Evolutionary conservation across 495 filamentous ascomycete species (phyloP).

Genomic region (Podospora didyma): DNA sequence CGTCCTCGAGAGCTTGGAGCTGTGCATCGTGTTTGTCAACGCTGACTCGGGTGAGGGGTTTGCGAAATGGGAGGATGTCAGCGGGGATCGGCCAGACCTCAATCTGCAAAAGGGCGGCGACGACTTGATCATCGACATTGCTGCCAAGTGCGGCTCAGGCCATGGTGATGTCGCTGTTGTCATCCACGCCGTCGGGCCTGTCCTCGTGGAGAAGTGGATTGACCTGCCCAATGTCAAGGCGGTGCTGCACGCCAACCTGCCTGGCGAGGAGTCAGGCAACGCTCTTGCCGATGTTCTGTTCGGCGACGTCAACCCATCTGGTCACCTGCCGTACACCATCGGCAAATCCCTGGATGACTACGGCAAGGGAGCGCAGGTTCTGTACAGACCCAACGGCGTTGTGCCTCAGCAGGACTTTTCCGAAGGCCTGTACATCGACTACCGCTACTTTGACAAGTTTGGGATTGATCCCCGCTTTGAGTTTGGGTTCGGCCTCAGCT

Average conservation of each 20-base stretch:
- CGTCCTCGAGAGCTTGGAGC: constrained; percentile 50
- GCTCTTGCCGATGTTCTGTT: constrained; percentile 81
- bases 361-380: constrained; percentile 69
- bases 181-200: constrained; percentile 87
- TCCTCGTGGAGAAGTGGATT: constrained; percentile 80
- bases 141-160: constrained; percentile 60
- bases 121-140: constrained; percentile 65
- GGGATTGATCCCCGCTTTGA: constrained; percentile 64
- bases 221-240: constrained; percentile 75
- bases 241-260: constrained; percentile 81
- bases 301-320: constrained; percentile 79
- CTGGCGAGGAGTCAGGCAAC: constrained; percentile 86
- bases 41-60: constrained; percentile 64
- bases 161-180: constrained; percentile 73
- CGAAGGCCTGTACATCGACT: constrained; percentile 84
- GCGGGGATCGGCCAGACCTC: constrained; percentile 81
- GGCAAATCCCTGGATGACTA: constrained; percentile 79
- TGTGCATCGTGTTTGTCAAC: constrained; percentile 66
- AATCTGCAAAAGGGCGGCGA: constrained; percentile 75
- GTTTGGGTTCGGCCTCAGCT: constrained; percentile 77
- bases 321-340: constrained; percentile 86
- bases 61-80: constrained; percentile 55
- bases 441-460: constrained; percentile 82
- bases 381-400: constrained; percentile 67
- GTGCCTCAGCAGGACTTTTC: constrained; percentile 81